A percentile compares a stretch with the other conserved stretches of the same genome.
Evolutionary conservation across 2,329 filamentous ascomycete genomes (phyloP).

Genomic region (Aspergillus spinulosporus): DNA sequence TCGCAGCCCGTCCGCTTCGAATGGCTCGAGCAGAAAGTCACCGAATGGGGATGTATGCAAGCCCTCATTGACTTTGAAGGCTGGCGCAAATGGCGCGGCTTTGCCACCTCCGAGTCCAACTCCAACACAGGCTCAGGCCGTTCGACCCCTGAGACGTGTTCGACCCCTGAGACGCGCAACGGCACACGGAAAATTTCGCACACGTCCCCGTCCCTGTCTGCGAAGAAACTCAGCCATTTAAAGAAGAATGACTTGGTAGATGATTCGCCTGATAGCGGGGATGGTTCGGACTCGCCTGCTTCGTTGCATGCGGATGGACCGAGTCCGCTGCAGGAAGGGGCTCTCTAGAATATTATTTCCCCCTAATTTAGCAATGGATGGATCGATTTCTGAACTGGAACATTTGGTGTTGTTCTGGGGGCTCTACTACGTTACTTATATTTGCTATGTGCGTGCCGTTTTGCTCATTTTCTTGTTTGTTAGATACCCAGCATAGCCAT

Average conservation of each 20-base stretch:
- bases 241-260: conserved; percentile 21
- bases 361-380: neutral
- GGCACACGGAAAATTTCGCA: conserved; percentile 13
- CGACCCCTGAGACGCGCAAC: conserved; percentile 7
- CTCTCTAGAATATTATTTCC: neutral
- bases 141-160: conserved; percentile 27
- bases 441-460: neutral
- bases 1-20: conserved; percentile 89
- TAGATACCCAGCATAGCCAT: conserved; percentile 21
- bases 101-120: conserved; percentile 43
- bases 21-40: conserved; percentile 96
- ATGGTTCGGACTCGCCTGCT: conserved; percentile 29
- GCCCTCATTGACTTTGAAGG: conserved; percentile 97
- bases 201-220: conserved; percentile 9
- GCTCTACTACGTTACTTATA: neutral
- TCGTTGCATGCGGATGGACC: conserved; percentile 13
- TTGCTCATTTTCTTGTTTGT: conserved; percentile 2
- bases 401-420: no score
- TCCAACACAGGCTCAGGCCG: conserved; percentile 20
- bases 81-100: conserved; percentile 96
- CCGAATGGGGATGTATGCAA: conserved; percentile 99
- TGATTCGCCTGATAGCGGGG: conserved; percentile 35
- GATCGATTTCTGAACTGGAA: neutral
- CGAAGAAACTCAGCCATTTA: conserved; percentile 10
- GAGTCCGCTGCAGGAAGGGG: conserved; percentile 2